A percentile compares a stretch with the other conserved stretches of the same genome.
phyloP scores from a whole-genome alignment of 768 basidiomycete genomes.

The Amanita rubescens region DNA sequence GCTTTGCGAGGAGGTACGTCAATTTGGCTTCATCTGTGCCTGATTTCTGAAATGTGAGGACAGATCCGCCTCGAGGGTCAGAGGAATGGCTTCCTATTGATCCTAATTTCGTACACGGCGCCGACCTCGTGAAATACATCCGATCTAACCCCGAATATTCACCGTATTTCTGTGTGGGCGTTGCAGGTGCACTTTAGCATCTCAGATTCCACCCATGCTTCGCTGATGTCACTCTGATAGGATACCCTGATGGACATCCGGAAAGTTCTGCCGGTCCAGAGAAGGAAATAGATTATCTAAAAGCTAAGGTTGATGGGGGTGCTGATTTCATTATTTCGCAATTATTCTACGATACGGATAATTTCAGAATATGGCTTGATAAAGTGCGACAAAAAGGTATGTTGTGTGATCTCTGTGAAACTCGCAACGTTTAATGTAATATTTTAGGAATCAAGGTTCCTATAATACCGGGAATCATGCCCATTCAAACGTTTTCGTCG shows the following conservation, averaged over 20 bases:
- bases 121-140: constrained; percentile 91
- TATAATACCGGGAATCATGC: constrained; percentile 95
- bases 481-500: constrained; percentile 93
- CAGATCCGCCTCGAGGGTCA: constrained; percentile 90
- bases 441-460: constrained; percentile 79
- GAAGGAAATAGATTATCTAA: constrained; percentile 60
- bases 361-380: constrained; percentile 73
- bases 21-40: background rate
- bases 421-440: background rate
- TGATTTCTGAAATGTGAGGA: constrained; percentile 2
- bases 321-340: constrained; percentile 97
- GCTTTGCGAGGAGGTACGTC: constrained; percentile 83
- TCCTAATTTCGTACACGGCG: constrained; percentile 73
- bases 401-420: background rate
- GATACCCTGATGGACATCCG: constrained; percentile 86
- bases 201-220: background rate
- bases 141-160: constrained; percentile 68
- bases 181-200: constrained; percentile 56
- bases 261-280: constrained; percentile 55
- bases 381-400: constrained; percentile 67
- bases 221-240: constrained; percentile 30
- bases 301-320: constrained; percentile 87
- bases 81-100: constrained; percentile 90
- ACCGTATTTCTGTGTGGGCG: constrained; percentile 87
- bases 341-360: constrained; percentile 92